Percentiles rank a stretch among this genome's conserved stretches.
Conservation (phyloP, 768 basidiomycete species). For the Paxillus rubicundulus region DNA sequence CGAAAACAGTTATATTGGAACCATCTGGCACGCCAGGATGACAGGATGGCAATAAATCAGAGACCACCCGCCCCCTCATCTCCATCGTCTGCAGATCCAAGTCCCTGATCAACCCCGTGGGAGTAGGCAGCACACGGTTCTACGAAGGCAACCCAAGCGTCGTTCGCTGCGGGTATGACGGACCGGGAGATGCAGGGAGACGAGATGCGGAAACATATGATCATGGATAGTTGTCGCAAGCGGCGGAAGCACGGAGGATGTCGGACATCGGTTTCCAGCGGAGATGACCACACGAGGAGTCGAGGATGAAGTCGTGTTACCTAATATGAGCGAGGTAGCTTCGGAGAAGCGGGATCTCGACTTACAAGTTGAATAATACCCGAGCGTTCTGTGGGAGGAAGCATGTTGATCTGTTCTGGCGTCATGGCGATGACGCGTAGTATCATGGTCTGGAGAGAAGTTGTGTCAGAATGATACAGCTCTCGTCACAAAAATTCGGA, state of each 20-base stretch:
- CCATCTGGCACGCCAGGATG: no score
- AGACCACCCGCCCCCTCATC: not conserved
- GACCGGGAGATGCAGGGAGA: slow-evolving; percentile 9
- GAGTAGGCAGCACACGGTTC: slow-evolving; percentile 8
- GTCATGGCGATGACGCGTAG: slow-evolving; percentile 80
- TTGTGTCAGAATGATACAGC: slow-evolving; percentile 12
- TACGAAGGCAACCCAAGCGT: slow-evolving; percentile 32
- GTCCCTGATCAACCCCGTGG: slow-evolving; percentile 4
- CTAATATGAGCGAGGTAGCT: slow-evolving; percentile 8
- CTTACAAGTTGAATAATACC: slow-evolving; percentile 82
- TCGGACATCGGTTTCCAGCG: slow-evolving; percentile 27
- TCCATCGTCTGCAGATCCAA: not conserved
- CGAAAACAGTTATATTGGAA: no score
- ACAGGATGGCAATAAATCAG: no score
- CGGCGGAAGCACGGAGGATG: slow-evolving; percentile 13
- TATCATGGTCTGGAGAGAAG: slow-evolving; percentile 55
- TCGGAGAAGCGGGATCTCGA: slow-evolving; percentile 16
- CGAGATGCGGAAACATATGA: slow-evolving; percentile 10
- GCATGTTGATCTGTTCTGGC: slow-evolving; percentile 73
- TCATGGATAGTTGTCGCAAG: slow-evolving; percentile 5
- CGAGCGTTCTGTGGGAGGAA: slow-evolving; percentile 71
- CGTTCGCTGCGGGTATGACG: slow-evolving; percentile 24
- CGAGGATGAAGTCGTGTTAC: no score
- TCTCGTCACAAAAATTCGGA: not conserved
- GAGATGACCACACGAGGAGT: slow-evolving; percentile 12